Conservation (phyloP, 2,329 filamentous ascomycete genomes). For the Cadophora gregata region DNA sequence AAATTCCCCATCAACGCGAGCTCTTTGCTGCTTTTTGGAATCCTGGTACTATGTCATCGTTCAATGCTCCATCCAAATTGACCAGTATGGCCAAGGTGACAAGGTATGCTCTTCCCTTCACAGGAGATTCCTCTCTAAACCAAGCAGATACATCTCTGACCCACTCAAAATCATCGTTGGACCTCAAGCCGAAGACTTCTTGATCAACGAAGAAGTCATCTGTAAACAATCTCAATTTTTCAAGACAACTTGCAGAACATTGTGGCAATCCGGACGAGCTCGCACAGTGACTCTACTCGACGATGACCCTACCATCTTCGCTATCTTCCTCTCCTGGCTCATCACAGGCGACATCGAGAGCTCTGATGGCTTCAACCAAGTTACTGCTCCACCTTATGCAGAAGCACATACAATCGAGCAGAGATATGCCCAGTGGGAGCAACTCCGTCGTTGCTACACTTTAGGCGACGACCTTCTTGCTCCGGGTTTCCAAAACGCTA, state of each 20-base stretch:
- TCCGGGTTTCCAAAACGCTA: background rate
- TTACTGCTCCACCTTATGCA: background rate
- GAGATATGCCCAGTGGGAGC: background rate
- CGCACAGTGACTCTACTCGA: background rate
- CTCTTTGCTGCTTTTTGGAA: too few species aligned
- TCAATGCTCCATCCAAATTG: background rate
- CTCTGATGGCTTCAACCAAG: background rate
- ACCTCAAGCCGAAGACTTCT: background rate
- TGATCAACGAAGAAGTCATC: constrained; percentile 5
- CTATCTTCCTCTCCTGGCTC: background rate
- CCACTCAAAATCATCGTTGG: background rate
- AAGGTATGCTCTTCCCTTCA: background rate
- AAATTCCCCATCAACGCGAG: too few species aligned
- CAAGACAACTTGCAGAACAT: background rate
- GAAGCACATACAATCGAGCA: background rate
- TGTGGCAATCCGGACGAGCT: too few species aligned
- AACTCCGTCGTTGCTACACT: background rate
- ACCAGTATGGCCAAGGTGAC: background rate
- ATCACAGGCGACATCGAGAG: background rate
- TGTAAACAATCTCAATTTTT: background rate
- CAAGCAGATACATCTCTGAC: background rate
- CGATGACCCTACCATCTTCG: background rate
- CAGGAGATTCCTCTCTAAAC: background rate
- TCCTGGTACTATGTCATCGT: too few species aligned
- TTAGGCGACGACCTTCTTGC: background rate